Conservation (phyloP, 2,329 filamentous ascomycete species). For the Lomentospora prolificans region DNA sequence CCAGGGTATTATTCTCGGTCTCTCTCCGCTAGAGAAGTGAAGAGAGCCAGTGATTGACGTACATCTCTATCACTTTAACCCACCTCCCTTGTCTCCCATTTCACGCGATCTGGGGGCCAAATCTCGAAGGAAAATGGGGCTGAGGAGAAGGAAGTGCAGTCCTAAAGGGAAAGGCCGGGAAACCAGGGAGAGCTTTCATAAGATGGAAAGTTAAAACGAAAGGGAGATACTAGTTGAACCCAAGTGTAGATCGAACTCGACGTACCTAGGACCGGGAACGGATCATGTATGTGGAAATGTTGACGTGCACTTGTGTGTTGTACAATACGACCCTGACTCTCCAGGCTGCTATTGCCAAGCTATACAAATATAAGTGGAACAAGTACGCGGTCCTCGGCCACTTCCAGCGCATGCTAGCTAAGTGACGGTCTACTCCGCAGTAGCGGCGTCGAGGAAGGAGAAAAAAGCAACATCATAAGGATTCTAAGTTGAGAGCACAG, state of each 20-base stretch:
- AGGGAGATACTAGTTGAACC: too few species aligned
- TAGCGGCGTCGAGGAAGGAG: not conserved
- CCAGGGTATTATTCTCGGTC: too few species aligned
- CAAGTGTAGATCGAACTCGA: too few species aligned
- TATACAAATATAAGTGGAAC: not conserved
- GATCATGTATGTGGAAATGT: too few species aligned
- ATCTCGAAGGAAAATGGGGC: too few species aligned
- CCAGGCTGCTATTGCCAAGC: too few species aligned
- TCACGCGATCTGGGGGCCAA: not conserved
- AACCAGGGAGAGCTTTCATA: not conserved
- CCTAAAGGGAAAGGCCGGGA: not conserved
- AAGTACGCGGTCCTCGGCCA: not conserved
- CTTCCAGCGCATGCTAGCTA: not conserved
- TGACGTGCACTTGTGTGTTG: too few species aligned
- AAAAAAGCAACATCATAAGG: not conserved
- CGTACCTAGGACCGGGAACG: too few species aligned
- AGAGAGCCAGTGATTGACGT: too few species aligned
- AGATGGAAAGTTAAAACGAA: too few species aligned
- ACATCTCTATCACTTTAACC: not conserved
- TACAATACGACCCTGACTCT: too few species aligned
- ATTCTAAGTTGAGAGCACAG: not conserved
- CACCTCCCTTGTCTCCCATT: not conserved
- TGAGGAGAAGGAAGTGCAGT: not conserved
- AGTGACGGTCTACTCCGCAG: not conserved
- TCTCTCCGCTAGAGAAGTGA: too few species aligned